Percentiles rank a stretch among this genome's conserved stretches.
Evolutionary conservation across 23 red algal species (phyloP).

Genomic region (Gracilariopsis chorda): DNA sequence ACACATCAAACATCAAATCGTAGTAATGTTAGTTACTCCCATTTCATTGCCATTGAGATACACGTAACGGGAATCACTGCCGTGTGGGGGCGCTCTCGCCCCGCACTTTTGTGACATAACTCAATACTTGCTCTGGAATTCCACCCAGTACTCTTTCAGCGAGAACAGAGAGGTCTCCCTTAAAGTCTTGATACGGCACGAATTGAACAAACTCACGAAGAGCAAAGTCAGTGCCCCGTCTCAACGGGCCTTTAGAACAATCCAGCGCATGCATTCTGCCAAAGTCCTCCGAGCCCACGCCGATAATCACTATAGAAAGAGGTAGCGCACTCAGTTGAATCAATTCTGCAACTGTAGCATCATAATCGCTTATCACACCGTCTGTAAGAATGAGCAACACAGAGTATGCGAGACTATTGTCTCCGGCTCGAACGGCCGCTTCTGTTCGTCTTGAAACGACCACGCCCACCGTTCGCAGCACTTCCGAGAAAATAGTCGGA

Average conservation of each 20-base stretch:
- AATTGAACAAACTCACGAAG: constrained; percentile 84
- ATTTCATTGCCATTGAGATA: too few relatives aligned
- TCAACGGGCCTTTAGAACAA: constrained; percentile 16
- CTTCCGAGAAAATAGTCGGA: constrained; percentile 81
- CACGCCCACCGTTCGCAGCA: constrained; percentile 36
- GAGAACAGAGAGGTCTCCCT: constrained; percentile 45
- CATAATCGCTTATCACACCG: constrained; percentile 77
- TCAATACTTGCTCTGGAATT: constrained; percentile 61
- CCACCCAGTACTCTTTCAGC: constrained; percentile 40
- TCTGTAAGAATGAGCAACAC: constrained; percentile 82
- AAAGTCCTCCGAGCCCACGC: constrained; percentile 82
- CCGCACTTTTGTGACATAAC: constrained; percentile 43
- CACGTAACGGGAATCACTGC: too few relatives aligned
- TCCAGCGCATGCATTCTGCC: constrained; percentile 56
- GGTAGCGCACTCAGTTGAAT: constrained; percentile 60
- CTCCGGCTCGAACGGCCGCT: constrained; percentile 24
- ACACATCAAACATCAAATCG: too few relatives aligned
- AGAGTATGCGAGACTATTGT: constrained; percentile 63
- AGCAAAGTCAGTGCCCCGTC: constrained; percentile 32
- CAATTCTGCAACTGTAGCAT: constrained; percentile 60
- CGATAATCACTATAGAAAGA: constrained; percentile 81
- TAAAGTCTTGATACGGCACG: constrained; percentile 75
- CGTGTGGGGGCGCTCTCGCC: constrained; percentile 21
- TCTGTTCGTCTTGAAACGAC: constrained; percentile 69
- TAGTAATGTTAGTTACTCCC: too few relatives aligned